A percentile compares a stretch with the other conserved stretches of the same genome.
Evolutionary conservation across 2,329 filamentous ascomycete genomes (phyloP).

Genomic region (Neocucurbitaria cava): DNA sequence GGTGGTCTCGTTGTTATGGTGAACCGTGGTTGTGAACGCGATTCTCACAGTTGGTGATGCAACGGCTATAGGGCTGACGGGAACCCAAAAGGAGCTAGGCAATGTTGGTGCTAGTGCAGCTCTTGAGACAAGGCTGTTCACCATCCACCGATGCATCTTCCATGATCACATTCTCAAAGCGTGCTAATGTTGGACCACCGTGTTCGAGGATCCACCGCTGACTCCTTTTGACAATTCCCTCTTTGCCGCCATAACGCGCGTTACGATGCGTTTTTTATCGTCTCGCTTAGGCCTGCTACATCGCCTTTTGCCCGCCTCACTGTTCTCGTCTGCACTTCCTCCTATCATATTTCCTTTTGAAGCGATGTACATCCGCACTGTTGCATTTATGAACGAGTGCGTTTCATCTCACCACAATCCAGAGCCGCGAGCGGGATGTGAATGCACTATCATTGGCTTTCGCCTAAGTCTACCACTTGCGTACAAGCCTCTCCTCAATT

Average conservation of each 20-base stretch:
- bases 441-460: background rate
- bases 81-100: conserved; percentile 4
- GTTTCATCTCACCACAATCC: background rate
- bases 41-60: conserved; percentile 18
- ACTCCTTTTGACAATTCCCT: background rate
- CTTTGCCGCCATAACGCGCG: background rate
- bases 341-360: background rate
- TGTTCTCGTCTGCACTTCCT: background rate
- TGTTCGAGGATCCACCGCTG: background rate
- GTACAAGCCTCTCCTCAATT: conserved; percentile 14
- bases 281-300: background rate
- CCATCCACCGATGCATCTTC: no score
- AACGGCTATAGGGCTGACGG: conserved; percentile 13
- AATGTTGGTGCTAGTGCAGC: background rate
- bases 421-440: background rate
- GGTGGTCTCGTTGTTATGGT: background rate
- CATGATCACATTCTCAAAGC: no score
- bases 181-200: background rate
- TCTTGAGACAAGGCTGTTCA: background rate
- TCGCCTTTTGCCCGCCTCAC: background rate
- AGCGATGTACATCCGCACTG: background rate
- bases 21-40: background rate
- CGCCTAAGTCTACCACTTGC: conserved; percentile 16
- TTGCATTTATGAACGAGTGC: background rate
- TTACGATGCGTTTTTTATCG: background rate